These are phyloP conservation scores for Alopecurus myosuroides DNA, from an alignment of 176 grass and related monocot species.

Conservation along the genomic window DNA sequence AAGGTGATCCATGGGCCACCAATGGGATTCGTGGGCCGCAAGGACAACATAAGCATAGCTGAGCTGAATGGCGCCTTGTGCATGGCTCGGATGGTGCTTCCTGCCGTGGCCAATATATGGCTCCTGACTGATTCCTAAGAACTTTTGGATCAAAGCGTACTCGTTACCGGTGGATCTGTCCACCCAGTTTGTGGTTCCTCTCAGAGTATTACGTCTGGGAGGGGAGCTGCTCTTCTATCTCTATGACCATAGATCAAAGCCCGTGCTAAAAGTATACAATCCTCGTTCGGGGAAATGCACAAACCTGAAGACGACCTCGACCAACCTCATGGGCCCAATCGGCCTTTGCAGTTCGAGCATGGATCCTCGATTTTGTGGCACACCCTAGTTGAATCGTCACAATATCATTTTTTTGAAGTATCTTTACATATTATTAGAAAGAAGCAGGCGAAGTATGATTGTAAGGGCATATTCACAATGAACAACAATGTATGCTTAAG, in stretches of 20 bases:
- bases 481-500: too few species aligned
- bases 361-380: too few species aligned
- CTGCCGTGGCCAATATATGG: background rate
- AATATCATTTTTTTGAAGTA: too few species aligned
- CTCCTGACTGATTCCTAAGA: background rate
- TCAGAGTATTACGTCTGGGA: background rate
- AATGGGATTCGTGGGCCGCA: too few species aligned
- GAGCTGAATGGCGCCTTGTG: background rate
- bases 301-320: background rate
- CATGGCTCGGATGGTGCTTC: background rate
- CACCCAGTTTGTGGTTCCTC: background rate
- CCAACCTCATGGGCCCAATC: too few species aligned
- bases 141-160: background rate
- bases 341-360: too few species aligned
- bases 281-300: background rate
- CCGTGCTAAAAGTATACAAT: background rate
- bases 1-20: background rate
- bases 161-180: background rate
- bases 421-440: too few species aligned
- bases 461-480: too few species aligned
- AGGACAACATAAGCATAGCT: background rate
- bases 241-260: background rate
- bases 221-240: background rate
- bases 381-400: too few species aligned
- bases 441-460: too few species aligned